Evolutionary conservation across 345 rosid species (phyloP).

Genomic region (Sisymbrium irio): DNA sequence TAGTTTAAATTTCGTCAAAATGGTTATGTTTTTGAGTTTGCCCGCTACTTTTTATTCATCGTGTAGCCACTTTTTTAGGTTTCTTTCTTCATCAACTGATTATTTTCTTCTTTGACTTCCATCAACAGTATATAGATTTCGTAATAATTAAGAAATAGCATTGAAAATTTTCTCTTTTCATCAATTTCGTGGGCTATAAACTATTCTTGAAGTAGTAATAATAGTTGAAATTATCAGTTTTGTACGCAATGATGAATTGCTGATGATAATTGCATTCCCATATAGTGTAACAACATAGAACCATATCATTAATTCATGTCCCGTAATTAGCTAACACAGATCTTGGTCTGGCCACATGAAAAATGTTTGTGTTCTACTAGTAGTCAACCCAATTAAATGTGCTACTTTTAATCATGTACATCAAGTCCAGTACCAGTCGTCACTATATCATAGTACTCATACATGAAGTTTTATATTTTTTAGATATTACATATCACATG

Average conservation of each 20-base stretch:
- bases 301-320: slow-evolving; percentile 7
- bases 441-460: neutral
- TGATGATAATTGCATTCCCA: neutral
- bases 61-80: neutral
- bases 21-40: neutral
- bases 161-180: neutral
- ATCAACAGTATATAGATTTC: neutral
- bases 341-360: neutral
- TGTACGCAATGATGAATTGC: neutral
- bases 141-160: neutral
- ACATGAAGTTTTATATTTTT: neutral
- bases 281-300: neutral
- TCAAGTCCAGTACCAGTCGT: neutral
- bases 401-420: neutral
- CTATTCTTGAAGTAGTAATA: neutral
- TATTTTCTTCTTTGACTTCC: neutral
- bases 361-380: neutral
- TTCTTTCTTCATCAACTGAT: neutral
- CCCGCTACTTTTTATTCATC: neutral
- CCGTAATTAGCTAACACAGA: neutral
- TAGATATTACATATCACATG: neutral
- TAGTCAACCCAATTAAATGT: neutral
- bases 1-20: slow-evolving; percentile 1
- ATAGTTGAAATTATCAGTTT: neutral
- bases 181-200: neutral